A percentile compares a stretch with the other conserved stretches of the same genome.
Evolutionary conservation across 2,329 filamentous ascomycete genomes (phyloP).

Genomic region (Epichloe festucae): DNA sequence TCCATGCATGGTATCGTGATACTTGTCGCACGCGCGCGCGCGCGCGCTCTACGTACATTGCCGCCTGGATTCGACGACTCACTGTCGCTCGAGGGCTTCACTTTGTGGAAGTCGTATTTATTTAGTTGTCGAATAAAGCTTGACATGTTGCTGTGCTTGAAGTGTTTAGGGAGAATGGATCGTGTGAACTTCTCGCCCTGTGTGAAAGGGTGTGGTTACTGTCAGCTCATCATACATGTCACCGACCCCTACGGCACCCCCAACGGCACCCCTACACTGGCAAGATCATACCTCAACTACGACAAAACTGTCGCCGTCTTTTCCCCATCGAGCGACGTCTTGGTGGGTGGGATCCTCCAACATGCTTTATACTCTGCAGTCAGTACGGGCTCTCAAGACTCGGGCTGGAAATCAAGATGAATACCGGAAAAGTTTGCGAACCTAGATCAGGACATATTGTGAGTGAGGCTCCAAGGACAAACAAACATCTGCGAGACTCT

Average conservation of each 20-base stretch:
- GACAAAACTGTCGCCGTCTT: constrained; percentile 89
- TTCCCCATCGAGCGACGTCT: constrained; percentile 88
- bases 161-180: constrained; percentile 90
- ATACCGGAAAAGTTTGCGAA: constrained; percentile 98
- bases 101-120: constrained; percentile 98
- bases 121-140: constrained; percentile 93
- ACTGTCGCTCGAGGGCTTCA: constrained; percentile 41
- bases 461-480: neutral
- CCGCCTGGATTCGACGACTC: constrained; percentile 21
- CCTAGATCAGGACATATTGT: constrained; percentile 35
- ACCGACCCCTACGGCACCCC: no score
- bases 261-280: no score
- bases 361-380: constrained; percentile 41
- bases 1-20: constrained; percentile 6
- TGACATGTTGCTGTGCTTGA: constrained; percentile 98
- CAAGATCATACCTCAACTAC: constrained; percentile 64
- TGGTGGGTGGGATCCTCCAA: constrained; percentile 88
- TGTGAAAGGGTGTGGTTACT: constrained; percentile 5
- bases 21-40: neutral
- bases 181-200: constrained; percentile 98
- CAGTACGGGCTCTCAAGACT: neutral
- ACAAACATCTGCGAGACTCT: neutral
- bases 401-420: neutral
- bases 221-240: constrained; percentile 4
- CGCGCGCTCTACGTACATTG: constrained; percentile 17